These are phyloP conservation scores for Ophiosphaerella narmari DNA, from an alignment of 2,329 filamentous ascomycete species.

Conservation along the genomic window DNA sequence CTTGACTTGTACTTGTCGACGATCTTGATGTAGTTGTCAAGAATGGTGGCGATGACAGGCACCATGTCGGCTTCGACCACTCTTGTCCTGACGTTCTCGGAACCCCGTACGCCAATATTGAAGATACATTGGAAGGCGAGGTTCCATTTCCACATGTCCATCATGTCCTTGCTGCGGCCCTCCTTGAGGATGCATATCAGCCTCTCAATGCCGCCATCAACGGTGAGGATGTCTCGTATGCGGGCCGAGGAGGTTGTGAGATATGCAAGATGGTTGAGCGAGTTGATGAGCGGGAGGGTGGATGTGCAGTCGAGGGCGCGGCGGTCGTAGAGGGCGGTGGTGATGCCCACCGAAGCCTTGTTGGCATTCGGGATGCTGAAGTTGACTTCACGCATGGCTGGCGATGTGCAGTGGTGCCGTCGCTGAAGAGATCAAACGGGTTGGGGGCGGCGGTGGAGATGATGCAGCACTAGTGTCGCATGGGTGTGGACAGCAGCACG, in stretches of 20 bases:
- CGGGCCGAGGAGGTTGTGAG: constrained; percentile 96
- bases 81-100: constrained; percentile 88
- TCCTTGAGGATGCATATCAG: constrained; percentile 98
- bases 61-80: constrained; percentile 99
- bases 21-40: constrained; percentile 98
- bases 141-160: constrained; percentile 99
- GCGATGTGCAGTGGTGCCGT: constrained; percentile 15
- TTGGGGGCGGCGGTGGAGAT: constrained; percentile 20
- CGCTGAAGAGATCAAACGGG: constrained; percentile 10
- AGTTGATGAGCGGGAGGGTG: constrained; percentile 96
- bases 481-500: constrained; percentile 26
- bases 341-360: constrained; percentile 98
- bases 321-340: constrained; percentile 95
- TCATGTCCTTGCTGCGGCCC: constrained; percentile 94
- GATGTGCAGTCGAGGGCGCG: constrained; percentile 98
- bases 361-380: constrained; percentile 99
- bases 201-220: constrained; percentile 97
- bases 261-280: constrained; percentile 96
- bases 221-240: constrained; percentile 95
- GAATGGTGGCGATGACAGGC: constrained; percentile 94
- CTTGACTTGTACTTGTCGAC: constrained; percentile 89
- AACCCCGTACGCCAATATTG: constrained; percentile 96
- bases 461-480: constrained; percentile 41
- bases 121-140: constrained; percentile 98
- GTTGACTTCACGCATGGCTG: constrained; percentile 97